Evolutionary conservation across 371 early-diverging fungal genomes (phyloP).

Genomic region (Mortierella sp.): DNA sequence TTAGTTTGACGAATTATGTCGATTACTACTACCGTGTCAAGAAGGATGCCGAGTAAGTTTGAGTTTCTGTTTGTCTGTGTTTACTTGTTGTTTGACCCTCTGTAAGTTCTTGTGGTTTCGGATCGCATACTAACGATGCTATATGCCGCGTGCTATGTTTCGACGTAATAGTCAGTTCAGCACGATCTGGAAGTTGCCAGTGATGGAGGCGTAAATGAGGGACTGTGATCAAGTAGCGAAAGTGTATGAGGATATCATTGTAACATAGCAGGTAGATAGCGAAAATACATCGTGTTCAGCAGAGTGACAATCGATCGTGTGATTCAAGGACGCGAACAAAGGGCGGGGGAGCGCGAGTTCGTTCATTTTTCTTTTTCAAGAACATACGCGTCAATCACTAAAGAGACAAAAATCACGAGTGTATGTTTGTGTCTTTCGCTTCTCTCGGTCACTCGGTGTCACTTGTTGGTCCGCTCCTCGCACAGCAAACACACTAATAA

Average conservation of each 20-base stretch:
- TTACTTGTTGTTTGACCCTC: not conserved
- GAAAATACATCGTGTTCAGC: not conserved
- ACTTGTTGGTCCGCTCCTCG: not conserved
- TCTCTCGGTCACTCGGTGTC: not conserved
- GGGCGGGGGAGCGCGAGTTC: not conserved
- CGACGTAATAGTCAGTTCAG: not conserved
- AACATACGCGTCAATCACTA: not conserved
- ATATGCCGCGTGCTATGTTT: not conserved
- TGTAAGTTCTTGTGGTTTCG: not conserved
- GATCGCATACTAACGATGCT: not conserved
- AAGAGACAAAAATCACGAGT: not conserved
- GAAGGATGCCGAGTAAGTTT: slow-evolving; percentile 74
- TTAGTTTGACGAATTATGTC: slow-evolving; percentile 84
- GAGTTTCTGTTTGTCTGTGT: not conserved
- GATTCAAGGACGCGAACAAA: not conserved
- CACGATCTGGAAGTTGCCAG: not conserved
- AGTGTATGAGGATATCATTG: not conserved
- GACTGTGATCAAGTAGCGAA: not conserved
- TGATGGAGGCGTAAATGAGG: not conserved
- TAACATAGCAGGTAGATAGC: not conserved
- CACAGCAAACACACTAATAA: not conserved
- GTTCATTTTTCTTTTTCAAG: not conserved
- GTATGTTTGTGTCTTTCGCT: not conserved
- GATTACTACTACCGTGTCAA: slow-evolving; percentile 89
- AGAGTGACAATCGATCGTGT: not conserved